phyloP scores from a whole-genome alignment of 371 early-diverging fungal genomes.

The Mortierella sp. region DNA sequence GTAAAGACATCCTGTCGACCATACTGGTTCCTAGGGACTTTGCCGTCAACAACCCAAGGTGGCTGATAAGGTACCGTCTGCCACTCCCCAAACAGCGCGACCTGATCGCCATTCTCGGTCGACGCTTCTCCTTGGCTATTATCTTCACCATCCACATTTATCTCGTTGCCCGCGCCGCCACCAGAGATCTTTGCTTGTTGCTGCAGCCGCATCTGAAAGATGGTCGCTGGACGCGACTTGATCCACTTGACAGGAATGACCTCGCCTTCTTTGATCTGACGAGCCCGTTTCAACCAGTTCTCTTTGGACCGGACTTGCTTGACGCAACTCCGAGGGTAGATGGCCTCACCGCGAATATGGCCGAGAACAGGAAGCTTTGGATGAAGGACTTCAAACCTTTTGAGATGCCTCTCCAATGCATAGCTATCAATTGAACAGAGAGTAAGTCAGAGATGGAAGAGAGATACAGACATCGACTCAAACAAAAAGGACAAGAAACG shows the following conservation, averaged over 20 bases:
- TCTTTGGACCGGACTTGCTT: constrained; percentile 70
- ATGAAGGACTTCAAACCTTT: constrained; percentile 78
- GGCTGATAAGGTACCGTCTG: constrained; percentile 83
- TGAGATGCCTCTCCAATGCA: constrained; percentile 88
- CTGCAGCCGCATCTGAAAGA: constrained; percentile 65
- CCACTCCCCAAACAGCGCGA: constrained; percentile 87
- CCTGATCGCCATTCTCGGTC: constrained; percentile 23
- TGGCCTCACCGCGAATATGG: constrained; percentile 77
- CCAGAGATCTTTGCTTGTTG: constrained; percentile 63
- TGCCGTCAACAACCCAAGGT: constrained; percentile 79
- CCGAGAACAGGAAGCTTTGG: constrained; percentile 81
- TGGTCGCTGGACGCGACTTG: constrained; percentile 74
- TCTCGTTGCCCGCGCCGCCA: constrained; percentile 1
- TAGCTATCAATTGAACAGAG: constrained; percentile 49
- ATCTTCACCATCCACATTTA: constrained; percentile 26
- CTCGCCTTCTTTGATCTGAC: constrained; percentile 59
- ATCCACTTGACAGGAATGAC: constrained; percentile 73
- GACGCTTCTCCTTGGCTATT: not conserved
- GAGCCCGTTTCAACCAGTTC: constrained; percentile 78
- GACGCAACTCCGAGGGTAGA: constrained; percentile 85
- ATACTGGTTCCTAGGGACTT: constrained; percentile 83
- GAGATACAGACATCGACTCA: not conserved
- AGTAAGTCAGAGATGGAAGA: not conserved
- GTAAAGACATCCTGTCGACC: constrained; percentile 90
- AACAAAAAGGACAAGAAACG: not conserved